phyloP scores from a whole-genome alignment of 768 basidiomycete species.

The Suillus hirtellus region DNA sequence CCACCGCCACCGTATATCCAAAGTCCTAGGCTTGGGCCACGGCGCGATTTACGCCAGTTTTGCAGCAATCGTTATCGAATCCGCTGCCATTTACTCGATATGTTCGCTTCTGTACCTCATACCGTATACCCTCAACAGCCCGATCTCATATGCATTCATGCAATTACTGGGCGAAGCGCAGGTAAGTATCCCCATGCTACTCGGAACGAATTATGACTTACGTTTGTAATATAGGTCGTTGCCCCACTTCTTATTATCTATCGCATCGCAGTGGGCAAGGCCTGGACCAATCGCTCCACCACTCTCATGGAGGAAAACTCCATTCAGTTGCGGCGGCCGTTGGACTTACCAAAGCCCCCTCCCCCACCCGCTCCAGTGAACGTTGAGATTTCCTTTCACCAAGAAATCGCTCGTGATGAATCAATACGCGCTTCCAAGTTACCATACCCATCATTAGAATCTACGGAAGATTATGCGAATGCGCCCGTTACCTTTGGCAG shows the following conservation, averaged over 20 bases:
- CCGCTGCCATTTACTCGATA: constrained; percentile 34
- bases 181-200: constrained; percentile 15
- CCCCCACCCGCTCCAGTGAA: not conserved
- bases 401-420: not conserved
- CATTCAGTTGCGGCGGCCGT: constrained; percentile 15
- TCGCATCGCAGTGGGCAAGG: constrained; percentile 47
- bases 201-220: not conserved
- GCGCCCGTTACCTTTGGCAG: not conserved
- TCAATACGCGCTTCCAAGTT: not conserved
- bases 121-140: constrained; percentile 24
- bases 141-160: constrained; percentile 30
- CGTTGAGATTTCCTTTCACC: not conserved
- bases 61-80: constrained; percentile 36
- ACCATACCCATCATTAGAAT: not conserved
- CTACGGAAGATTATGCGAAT: too few relatives aligned
- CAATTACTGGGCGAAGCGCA: constrained; percentile 33
- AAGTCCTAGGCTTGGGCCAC: constrained; percentile 28
- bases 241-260: constrained; percentile 50
- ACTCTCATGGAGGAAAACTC: constrained; percentile 12
- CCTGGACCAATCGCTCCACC: constrained; percentile 34
- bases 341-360: not conserved
- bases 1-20: constrained; percentile 27
- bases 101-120: constrained; percentile 35
- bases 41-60: constrained; percentile 32
- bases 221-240: constrained; percentile 36